Percentiles rank a stretch among this genome's conserved stretches.
Evolutionary conservation across 805 yeast genomes (phyloP).

Genomic region (Yamadazyma takamatsuzukensis): DNA sequence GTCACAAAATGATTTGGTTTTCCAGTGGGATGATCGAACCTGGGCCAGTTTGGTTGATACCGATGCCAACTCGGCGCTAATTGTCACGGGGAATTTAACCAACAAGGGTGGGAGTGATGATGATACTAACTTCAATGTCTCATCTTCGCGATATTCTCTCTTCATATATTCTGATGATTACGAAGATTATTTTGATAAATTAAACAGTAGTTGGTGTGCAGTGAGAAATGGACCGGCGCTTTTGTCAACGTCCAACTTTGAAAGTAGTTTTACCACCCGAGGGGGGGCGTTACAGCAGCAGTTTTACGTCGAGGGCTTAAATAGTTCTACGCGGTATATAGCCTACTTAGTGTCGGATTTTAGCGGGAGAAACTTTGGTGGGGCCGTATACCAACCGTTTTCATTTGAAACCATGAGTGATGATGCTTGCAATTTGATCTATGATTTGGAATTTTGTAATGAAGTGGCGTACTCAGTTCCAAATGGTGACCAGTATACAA

Average conservation of each 20-base stretch:
- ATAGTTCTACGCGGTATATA: constrained; percentile 55
- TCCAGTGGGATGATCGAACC: constrained; percentile 63
- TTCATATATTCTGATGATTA: constrained; percentile 46
- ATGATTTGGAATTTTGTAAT: constrained; percentile 70
- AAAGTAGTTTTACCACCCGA: constrained; percentile 39
- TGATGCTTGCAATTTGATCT: constrained; percentile 68
- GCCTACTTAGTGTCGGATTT: constrained; percentile 60
- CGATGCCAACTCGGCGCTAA: constrained; percentile 63
- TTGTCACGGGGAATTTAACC: constrained; percentile 56
- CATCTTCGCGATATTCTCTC: constrained; percentile 32
- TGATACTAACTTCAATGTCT: constrained; percentile 17
- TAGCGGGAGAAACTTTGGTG: constrained; percentile 46
- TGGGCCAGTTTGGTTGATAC: constrained; percentile 63
- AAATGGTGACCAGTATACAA: constrained; percentile 18
- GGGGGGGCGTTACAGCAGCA: constrained; percentile 54
- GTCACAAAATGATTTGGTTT: constrained; percentile 58
- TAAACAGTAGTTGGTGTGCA: constrained; percentile 71
- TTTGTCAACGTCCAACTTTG: constrained; percentile 17
- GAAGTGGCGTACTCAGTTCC: constrained; percentile 90
- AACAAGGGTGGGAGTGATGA: constrained; percentile 9
- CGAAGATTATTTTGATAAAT: constrained; percentile 27
- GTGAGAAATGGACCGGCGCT: constrained; percentile 50
- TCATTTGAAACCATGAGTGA: constrained; percentile 52
- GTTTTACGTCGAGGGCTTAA: constrained; percentile 59
- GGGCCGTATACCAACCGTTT: constrained; percentile 56